Conservation (phyloP, 2,329 filamentous ascomycete genomes). For the Colletotrichum theobromicola region DNA sequence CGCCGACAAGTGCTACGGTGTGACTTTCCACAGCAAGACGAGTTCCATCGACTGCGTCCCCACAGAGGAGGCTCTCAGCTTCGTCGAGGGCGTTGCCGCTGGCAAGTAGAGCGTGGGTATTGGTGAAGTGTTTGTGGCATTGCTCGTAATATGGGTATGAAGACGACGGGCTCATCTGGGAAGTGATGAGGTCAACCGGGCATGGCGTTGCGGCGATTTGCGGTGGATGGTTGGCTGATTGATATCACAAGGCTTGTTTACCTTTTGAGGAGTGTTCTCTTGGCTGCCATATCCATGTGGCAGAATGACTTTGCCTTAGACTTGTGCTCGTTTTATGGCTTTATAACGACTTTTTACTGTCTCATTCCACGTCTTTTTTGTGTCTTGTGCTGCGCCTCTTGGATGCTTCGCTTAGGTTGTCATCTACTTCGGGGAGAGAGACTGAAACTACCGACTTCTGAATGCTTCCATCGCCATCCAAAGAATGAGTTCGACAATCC, state of each 20-base stretch:
- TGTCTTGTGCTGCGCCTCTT: neutral
- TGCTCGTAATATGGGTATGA: neutral
- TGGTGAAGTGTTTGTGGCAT: neutral
- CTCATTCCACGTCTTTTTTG: neutral
- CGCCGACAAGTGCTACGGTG: slow-evolving; percentile 97
- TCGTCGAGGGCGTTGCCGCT: slow-evolving; percentile 81
- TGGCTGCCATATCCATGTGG: neutral
- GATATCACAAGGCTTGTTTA: slow-evolving; percentile 15
- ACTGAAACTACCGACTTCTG: neutral
- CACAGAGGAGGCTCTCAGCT: slow-evolving; percentile 86
- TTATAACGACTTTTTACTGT: neutral
- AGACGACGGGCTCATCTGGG: neutral
- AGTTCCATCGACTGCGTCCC: slow-evolving; percentile 91
- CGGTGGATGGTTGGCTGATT: slow-evolving; percentile 6
- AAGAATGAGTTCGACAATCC: neutral
- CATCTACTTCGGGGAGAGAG: neutral
- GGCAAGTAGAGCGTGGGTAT: slow-evolving; percentile 1
- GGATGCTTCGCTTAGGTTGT: neutral
- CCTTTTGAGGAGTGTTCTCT: neutral
- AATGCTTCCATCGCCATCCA: neutral
- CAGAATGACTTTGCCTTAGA: neutral
- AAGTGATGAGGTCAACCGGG: neutral
- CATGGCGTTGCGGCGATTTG: slow-evolving; percentile 21
- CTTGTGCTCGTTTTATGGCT: neutral
- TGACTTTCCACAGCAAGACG: slow-evolving; percentile 92